Percentiles rank a stretch among this genome's conserved stretches.
phyloP scores from a whole-genome alignment of 106 monocot genomes.

The Dactylorhiza incarnata region DNA sequence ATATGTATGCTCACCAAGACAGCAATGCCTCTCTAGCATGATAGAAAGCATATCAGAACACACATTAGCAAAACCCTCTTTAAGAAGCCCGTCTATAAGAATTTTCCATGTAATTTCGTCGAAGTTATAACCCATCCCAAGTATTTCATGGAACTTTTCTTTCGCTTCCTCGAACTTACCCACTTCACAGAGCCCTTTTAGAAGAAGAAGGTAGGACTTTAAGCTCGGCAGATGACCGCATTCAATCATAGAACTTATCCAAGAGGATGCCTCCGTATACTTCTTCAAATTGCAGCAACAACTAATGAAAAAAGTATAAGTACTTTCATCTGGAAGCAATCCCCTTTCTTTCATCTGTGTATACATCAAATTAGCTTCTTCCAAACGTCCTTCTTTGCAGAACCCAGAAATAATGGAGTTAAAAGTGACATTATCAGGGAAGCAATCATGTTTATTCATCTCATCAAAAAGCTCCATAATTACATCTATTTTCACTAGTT shows the following conservation, averaged over 20 bases:
- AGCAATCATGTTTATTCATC: slow-evolving; percentile 21
- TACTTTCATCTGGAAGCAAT: slow-evolving; percentile 17
- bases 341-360: slow-evolving; percentile 23
- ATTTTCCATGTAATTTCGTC: slow-evolving; percentile 27
- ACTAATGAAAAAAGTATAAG: slow-evolving; percentile 14
- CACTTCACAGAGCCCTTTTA: slow-evolving; percentile 29
- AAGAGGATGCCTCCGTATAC: slow-evolving; percentile 16
- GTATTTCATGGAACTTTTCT: slow-evolving; percentile 13
- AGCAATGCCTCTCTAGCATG: slow-evolving; percentile 18
- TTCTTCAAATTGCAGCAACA: slow-evolving; percentile 17
- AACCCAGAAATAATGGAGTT: slow-evolving; percentile 20
- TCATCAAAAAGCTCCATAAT: slow-evolving; percentile 17
- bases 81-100: slow-evolving; percentile 29
- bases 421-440: slow-evolving; percentile 12
- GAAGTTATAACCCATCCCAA: slow-evolving; percentile 19
- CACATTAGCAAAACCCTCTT: slow-evolving; percentile 17
- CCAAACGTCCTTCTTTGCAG: slow-evolving; percentile 24
- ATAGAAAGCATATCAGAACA: slow-evolving; percentile 26
- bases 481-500: slow-evolving; percentile 15
- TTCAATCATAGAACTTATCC: slow-evolving; percentile 20
- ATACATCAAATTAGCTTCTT: slow-evolving; percentile 23
- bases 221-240: slow-evolving; percentile 24
- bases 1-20: slow-evolving; percentile 17
- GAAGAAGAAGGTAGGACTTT: slow-evolving; percentile 18
- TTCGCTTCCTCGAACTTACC: slow-evolving; percentile 26